Base-by-base conservation (phyloP, 371 early-diverging fungal genomes). In the Mucor indicus region DNA sequence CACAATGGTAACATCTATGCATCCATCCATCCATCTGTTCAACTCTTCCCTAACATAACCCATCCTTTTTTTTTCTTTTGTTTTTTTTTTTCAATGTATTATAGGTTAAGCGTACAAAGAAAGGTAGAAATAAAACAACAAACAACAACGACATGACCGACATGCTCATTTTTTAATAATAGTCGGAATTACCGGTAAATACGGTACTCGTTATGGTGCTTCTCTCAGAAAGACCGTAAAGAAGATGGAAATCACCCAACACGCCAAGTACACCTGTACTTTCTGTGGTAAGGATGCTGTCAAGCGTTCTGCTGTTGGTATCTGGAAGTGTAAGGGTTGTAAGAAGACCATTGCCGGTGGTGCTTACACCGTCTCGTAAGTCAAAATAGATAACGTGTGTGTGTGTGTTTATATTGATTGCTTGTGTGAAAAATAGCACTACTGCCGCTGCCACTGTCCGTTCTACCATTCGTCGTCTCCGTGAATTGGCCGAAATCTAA, bases 181-280 rank as follows among this genome's bases (percentile, higher is more conserved):
- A n/a, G 74, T 98, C 72, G 99, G 99, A 83, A 92, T 99, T 75
- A 86, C 89, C 81, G 99, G 99, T 73, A 99, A 98, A 84, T 99
- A 99, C 89, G 99, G 99, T 80, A 92, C 95, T 72, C 96, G 99
- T 85, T 99, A 99, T 85, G 99, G 99, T 89, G 95, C 99, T 60
- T 98, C 99, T 55, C 88, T 99, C 64, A 90, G 99, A 85, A 99
- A 99, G 90, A 92, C 92, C 85, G 91, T 98, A 62, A 99, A 99
- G 93, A 96, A 96, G 85, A 95, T 98, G 86, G 99, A 98, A 88
- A 94, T 97, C 79, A 93, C 98, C 70, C 99, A 99, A 85, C 98
- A 98, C 84, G 85, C 91, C 72, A 97, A 89, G 78, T 99, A 99
- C 90, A 92, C 93, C 57, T 99, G 99, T 85, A 85, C 95, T 56